Evolutionary conservation across 169 alveolate species (phyloP).

Genomic region (Neospora caninum): DNA sequence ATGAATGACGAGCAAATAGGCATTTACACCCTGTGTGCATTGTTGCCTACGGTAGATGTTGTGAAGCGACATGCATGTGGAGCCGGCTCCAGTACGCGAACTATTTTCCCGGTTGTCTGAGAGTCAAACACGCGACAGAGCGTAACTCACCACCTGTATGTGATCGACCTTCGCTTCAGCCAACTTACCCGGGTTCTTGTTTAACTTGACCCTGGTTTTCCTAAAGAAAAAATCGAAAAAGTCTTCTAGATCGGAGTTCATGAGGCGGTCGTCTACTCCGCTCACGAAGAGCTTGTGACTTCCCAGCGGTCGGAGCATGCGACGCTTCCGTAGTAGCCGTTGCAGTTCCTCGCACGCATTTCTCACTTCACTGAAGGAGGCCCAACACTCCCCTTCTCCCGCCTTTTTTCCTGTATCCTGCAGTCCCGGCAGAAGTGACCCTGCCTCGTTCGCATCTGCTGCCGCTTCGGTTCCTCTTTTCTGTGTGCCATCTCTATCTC

Average conservation of each 20-base stretch:
- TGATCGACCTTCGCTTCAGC: no score
- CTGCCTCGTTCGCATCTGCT: neutral
- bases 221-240: constrained; percentile 40
- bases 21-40: no score
- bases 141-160: no score
- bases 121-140: no score
- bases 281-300: constrained; percentile 46
- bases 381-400: neutral
- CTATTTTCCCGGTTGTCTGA: no score
- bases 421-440: neutral
- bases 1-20: no score
- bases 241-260: constrained; percentile 61
- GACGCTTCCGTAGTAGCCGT: constrained; percentile 34
- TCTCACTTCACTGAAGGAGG: neutral
- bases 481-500: neutral
- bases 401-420: neutral
- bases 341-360: constrained; percentile 51
- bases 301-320: constrained; percentile 62
- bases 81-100: no score
- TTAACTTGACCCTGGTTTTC: constrained; percentile 15
- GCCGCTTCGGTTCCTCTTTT: neutral
- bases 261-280: constrained; percentile 49
- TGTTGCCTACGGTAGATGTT: no score
- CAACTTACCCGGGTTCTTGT: constrained; percentile 46
- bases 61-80: no score